These are phyloP conservation scores for Pythium insidiosum DNA, from an alignment of 352 stramenopile genomes.

Conservation along the genomic window DNA sequence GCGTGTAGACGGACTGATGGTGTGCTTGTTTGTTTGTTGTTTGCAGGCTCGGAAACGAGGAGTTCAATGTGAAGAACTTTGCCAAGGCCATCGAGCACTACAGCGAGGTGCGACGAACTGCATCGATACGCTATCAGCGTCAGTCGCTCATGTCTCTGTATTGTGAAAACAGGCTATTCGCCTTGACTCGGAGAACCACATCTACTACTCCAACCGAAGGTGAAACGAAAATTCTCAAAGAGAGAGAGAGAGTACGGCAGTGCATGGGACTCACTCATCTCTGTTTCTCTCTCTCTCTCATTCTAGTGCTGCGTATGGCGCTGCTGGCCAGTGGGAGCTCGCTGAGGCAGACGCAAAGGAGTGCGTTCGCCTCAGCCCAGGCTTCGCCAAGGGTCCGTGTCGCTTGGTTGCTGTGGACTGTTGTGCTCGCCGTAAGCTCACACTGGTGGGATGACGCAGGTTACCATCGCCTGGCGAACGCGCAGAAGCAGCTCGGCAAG, in stretches of 20 bases:
- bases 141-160: no score
- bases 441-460: conserved; percentile 3
- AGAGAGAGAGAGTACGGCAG: no score
- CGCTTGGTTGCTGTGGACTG: background rate
- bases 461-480: conserved; percentile 73
- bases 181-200: conserved; percentile 60
- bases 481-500: conserved; percentile 67
- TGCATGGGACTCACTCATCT: no score
- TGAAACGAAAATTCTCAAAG: no score
- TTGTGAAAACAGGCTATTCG: no score
- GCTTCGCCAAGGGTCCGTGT: conserved; percentile 52
- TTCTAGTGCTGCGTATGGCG: conserved; percentile 73
- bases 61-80: conserved; percentile 85
- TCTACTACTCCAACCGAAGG: conserved; percentile 84
- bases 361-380: conserved; percentile 60
- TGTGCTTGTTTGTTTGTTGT: background rate
- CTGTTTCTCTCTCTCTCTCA: no score
- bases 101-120: conserved; percentile 37
- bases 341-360: conserved; percentile 65
- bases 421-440: background rate
- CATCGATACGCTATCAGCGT: no score
- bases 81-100: conserved; percentile 73
- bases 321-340: conserved; percentile 55
- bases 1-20: background rate
- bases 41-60: conserved; percentile 64